phyloP scores from a whole-genome alignment of 2,329 filamentous ascomycete genomes.

The Venturia oleaginea region DNA sequence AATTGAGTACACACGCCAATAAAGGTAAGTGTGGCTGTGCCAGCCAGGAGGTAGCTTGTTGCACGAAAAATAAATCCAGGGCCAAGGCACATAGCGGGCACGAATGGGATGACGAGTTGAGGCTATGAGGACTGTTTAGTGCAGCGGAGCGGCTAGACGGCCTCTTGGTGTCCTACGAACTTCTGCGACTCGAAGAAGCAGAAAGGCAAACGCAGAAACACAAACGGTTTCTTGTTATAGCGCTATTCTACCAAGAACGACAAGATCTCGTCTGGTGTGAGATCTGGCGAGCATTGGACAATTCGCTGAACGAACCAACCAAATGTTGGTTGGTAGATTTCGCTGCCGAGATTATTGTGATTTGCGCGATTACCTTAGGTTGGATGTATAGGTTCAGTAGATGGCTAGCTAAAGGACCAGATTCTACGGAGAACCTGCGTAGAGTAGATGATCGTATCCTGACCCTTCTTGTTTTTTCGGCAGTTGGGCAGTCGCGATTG shows the following conservation, averaged over 20 bases:
- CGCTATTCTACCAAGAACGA: not conserved
- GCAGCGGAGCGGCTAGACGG: not conserved
- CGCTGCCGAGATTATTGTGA: not conserved
- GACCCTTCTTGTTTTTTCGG: not conserved
- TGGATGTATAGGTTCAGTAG: too few relatives aligned
- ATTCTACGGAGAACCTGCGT: too few relatives aligned
- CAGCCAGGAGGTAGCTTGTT: not conserved
- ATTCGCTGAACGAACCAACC: not conserved
- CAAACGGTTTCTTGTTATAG: not conserved
- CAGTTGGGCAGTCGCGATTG: not conserved
- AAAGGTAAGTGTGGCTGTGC: conserved; percentile 2
- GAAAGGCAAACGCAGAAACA: not conserved
- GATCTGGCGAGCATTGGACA: not conserved
- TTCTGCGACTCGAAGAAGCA: not conserved
- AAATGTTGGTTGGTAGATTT: not conserved
- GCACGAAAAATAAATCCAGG: not conserved
- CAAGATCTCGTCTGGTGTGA: not conserved
- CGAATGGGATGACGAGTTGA: not conserved
- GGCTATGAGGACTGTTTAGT: not conserved
- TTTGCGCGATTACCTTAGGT: too few relatives aligned
- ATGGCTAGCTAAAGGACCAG: too few relatives aligned
- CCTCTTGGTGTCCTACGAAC: not conserved
- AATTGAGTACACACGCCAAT: too few relatives aligned
- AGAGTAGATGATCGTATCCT: too few relatives aligned
- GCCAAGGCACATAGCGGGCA: not conserved